These are phyloP conservation scores for Xylaria longipes DNA, from an alignment of 495 filamentous ascomycete genomes.

Conservation along the genomic window DNA sequence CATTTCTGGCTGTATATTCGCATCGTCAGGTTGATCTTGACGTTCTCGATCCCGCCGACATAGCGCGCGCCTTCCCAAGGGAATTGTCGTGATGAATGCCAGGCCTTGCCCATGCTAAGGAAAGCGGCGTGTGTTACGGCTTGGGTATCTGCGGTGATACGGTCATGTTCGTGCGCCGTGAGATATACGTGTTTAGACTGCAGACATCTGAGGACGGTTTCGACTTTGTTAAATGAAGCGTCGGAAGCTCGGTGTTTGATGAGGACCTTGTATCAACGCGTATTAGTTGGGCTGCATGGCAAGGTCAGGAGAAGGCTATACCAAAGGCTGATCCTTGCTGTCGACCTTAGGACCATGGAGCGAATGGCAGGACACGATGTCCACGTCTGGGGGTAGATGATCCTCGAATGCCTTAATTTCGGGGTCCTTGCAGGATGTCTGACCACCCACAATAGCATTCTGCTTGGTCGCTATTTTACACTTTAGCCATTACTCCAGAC, in stretches of 20 bases:
- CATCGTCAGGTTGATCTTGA: slow-evolving; percentile 97
- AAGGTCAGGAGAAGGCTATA: slow-evolving; percentile 42
- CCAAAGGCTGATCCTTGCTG: slow-evolving; percentile 83
- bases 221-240: slow-evolving; percentile 76
- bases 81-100: slow-evolving; percentile 90
- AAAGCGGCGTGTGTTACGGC: slow-evolving; percentile 98
- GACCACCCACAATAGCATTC: slow-evolving; percentile 92
- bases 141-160: slow-evolving; percentile 97
- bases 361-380: slow-evolving; percentile 96
- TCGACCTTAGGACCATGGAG: slow-evolving; percentile 93
- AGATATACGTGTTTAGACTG: slow-evolving; percentile 83
- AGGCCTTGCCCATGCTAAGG: slow-evolving; percentile 95
- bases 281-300: slow-evolving; percentile 2
- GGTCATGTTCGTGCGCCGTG: slow-evolving; percentile 85
- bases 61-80: slow-evolving; percentile 95
- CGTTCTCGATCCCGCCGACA: slow-evolving; percentile 96
- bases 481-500: slow-evolving; percentile 21
- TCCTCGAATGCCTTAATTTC: slow-evolving; percentile 93
- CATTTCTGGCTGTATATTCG: slow-evolving; percentile 98
- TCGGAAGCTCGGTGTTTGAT: slow-evolving; percentile 91
- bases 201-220: slow-evolving; percentile 80
- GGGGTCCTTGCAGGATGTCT: slow-evolving; percentile 97
- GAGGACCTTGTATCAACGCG: slow-evolving; percentile 62
- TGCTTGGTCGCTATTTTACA: slow-evolving; percentile 79
- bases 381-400: slow-evolving; percentile 84